Evolutionary conservation across 208 protist genomes (phyloP), one percentile per base, ranked within the genome.

Genomic region (Leishmania lainsoni): DNA sequence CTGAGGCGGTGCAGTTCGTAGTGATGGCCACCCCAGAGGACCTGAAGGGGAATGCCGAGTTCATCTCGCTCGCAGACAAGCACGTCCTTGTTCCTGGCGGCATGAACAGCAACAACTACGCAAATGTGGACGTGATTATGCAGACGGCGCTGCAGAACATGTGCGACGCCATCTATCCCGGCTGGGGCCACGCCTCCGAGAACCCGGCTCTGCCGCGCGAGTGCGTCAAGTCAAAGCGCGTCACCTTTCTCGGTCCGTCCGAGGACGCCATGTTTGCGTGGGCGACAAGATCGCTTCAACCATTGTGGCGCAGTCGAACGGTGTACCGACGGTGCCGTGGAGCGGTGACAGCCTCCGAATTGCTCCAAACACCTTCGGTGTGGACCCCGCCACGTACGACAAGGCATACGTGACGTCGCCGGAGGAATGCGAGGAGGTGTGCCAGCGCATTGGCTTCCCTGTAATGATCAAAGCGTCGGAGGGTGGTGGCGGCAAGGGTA

Each of bases 381-480:
- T 99, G 26, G 91, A 97, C 59, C 77, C 92, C 26, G 89, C 94
- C 29, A 79, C 92, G 9, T 99, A 98, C 83, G 86, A 95, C 39
- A 86, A 90, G 79, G 98, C 98, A 17, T 98, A 96, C 77, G 92
- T 99, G n/a, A 91, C 81, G n/a, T 90, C 93, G 32, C 88, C 91
- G 14, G 95, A 98, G 51, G 97, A 99, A 77, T 99, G 97, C 63
- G 83, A 95, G 35, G 86, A 92, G 71, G 90, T 93, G 35, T 98
- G 96, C 56, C 51, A 85, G 14, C 81, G 89, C n/a, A 96, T 99
- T 79, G 98, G 98, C 54, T 99, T 98, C 82, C 98, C 98, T 32
- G 93, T 99, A 42, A 99, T 99, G 98, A 99, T 99, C 85, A 99
- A 99, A 91, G 99, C 99, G 0, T 99, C 97, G n/a, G 98, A 99